Evolutionary conservation across 164 flowering plant species (phyloP), one percentile per base, ranked within the genome.

Genomic region (Umbellularia californica): DNA sequence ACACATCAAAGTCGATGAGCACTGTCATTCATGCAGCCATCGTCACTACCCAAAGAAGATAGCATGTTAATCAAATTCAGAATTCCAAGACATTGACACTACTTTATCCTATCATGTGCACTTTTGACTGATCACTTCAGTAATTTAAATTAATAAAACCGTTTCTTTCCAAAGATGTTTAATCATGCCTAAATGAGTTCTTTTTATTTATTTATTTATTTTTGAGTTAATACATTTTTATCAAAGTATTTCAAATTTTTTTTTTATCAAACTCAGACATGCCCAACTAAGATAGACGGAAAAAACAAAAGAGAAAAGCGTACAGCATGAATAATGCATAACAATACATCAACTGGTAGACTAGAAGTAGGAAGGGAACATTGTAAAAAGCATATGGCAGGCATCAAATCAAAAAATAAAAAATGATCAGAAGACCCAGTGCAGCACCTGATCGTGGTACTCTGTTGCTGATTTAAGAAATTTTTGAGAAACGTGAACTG

Each of bases 391-490:
- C 12, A 7, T 12, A 51, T 17, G 10, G 47, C 2, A 11, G 11
- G 47, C 10, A 41, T 41, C 47, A 41, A 7, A 19, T 50, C 17
- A 12, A 6, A 66, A 62, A 66, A 24, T 0, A 33, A 23, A 27
- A 76, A 24, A 71, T 3, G 17, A 65, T 65, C 27, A 65, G 68
- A 65, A 14, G 33, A 28, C 20, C 69, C 47, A 25, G 19, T 11
- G 19, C 2, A 23, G 74, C 74, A 92, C 99, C 97, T 92, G 90
- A 23, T 80, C 76, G 77, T 93, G 99, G 78, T 90, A 89, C 10
- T 73, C 71, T 3, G 88, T 85, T 23, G 94, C 95, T 47, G 90
- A 85, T 77, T 87, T 76, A 14, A 92, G 83, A 69, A 91, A 92
- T 63, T 87, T 83, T 50, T 88, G 83, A 81, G 81, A 96, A 67